Base-by-base conservation (phyloP, 179 eudicot genomes). In the Heliamphora pulchella region DNA sequence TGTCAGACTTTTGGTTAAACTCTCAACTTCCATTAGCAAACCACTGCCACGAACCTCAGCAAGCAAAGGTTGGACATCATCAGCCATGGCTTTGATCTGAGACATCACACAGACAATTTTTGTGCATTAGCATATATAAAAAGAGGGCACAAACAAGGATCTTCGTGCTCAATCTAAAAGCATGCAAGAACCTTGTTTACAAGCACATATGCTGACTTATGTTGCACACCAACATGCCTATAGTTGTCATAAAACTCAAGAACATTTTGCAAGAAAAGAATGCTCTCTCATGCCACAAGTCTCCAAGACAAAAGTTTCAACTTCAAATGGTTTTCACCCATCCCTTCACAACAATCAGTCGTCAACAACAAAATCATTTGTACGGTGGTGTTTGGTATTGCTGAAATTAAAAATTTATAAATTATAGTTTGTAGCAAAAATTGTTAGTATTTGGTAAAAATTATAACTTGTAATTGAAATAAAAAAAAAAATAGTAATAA, bases 71-170 rank as follows among this genome's bases (percentile, higher is more conserved):
- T 93, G 94, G 75, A 90, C 81, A 86, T 94, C 96, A 81, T 93
- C 97, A 53, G 98, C 92, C 91, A 94, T 90, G 86, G 93, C 97
- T 86, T 90, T 75, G 71, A 93, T 88, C 97, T 93, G 93, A 88
- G 85, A 82, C 83, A 86, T 85, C 86, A 91, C 91, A 81, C 62
- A 87, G 81, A 81, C 82, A 84, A 86, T 85, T 81, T 79, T 80
- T 63, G 65, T 66, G 83, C 79, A 82, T 83, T 82, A 80, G 82
- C 80, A 86, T 83, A 50, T 78, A 83, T 71, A 3, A 75, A 15
- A 76, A 2, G 53, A 10, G 51, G 59, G 44, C 7, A 22, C 18
- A 66, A 44, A 43, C 57, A 78, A 61, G 18, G 62, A 48, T 48
- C 58, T 20, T 22, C 10, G 4, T 10, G 47, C 46, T 20, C 4